These are phyloP conservation scores for Rhodotorula sp. DNA, from an alignment of 1,284 basidiomycete species.

Conservation along the genomic window DNA sequence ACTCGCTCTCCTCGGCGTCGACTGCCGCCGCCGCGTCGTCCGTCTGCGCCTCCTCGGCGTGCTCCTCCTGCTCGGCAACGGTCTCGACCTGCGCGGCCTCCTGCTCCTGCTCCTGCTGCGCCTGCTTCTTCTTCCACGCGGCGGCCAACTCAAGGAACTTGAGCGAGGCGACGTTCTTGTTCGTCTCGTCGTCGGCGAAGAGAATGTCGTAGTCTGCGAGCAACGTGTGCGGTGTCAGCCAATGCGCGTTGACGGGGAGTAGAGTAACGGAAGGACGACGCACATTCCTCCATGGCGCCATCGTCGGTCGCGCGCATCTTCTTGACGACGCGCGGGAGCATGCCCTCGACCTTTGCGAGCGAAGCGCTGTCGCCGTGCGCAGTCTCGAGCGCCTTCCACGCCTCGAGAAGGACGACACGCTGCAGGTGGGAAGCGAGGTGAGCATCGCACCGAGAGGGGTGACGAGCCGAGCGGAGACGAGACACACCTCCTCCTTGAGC, in stretches of 20 bases:
- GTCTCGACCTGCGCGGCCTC: conserved; percentile 4
- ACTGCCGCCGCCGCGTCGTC: not conserved
- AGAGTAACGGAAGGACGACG: conserved; percentile 45
- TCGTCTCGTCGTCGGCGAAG: conserved; percentile 85
- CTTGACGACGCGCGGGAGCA: conserved; percentile 89
- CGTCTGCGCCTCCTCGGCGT: conserved; percentile 5
- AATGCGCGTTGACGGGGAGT: not conserved
- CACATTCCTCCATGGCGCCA: conserved; percentile 79
- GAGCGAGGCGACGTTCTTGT: conserved; percentile 84
- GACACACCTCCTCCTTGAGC: conserved; percentile 80
- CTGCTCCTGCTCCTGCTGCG: conserved; percentile 13
- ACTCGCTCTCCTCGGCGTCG: not conserved
- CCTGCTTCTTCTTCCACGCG: conserved; percentile 63
- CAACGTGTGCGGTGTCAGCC: conserved; percentile 2
- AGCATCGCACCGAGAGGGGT: not conserved
- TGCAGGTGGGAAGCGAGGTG: conserved; percentile 46
- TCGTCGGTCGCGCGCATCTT: conserved; percentile 76
- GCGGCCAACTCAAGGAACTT: conserved; percentile 87
- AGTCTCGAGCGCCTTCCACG: conserved; percentile 90
- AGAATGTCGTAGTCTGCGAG: conserved; percentile 83
- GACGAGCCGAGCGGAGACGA: not conserved
- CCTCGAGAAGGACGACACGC: conserved; percentile 84
- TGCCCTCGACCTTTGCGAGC: conserved; percentile 75
- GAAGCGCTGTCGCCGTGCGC: conserved; percentile 66
- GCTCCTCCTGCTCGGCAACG: conserved; percentile 3